phyloP scores from a whole-genome alignment of 441 rosid species.

The Flueggea neowawraea region DNA sequence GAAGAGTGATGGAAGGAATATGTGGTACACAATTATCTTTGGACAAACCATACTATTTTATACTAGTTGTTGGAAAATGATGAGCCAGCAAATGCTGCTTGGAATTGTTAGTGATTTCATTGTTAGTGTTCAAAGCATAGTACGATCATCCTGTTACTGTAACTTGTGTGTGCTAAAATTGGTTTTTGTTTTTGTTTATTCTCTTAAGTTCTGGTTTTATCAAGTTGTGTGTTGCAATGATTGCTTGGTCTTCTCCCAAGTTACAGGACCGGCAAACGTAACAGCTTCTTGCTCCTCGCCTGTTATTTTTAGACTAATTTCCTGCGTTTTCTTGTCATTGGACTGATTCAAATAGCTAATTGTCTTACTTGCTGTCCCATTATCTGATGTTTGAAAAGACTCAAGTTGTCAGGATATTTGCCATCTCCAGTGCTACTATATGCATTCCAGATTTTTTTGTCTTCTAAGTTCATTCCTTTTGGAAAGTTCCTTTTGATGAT shows the following conservation, averaged over 20 bases:
- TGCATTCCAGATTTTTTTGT: not conserved
- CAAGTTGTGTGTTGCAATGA: slow-evolving; percentile 19
- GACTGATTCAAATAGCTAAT: not conserved
- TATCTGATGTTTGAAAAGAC: not conserved
- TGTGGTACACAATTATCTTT: too few relatives aligned
- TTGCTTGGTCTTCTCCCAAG: slow-evolving; percentile 13
- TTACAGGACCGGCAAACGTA: slow-evolving; percentile 98
- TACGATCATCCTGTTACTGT: not conserved
- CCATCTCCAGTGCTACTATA: not conserved
- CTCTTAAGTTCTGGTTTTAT: slow-evolving; percentile 6
- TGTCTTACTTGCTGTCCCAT: not conserved
- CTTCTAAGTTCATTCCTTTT: slow-evolving; percentile 15
- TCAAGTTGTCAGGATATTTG: not conserved
- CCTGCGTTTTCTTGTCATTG: too few relatives aligned
- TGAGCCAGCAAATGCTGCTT: too few relatives aligned
- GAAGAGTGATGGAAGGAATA: too few relatives aligned
- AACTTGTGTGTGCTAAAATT: not conserved
- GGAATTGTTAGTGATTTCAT: too few relatives aligned
- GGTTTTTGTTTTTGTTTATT: not conserved
- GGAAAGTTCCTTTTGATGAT: slow-evolving; percentile 23
- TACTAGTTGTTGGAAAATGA: too few relatives aligned
- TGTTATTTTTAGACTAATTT: not conserved
- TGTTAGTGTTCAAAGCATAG: too few relatives aligned
- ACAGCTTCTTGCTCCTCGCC: not conserved
- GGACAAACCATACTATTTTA: too few relatives aligned